Conservation (phyloP, 1,284 basidiomycete genomes). For the Macrocybe sp. region DNA sequence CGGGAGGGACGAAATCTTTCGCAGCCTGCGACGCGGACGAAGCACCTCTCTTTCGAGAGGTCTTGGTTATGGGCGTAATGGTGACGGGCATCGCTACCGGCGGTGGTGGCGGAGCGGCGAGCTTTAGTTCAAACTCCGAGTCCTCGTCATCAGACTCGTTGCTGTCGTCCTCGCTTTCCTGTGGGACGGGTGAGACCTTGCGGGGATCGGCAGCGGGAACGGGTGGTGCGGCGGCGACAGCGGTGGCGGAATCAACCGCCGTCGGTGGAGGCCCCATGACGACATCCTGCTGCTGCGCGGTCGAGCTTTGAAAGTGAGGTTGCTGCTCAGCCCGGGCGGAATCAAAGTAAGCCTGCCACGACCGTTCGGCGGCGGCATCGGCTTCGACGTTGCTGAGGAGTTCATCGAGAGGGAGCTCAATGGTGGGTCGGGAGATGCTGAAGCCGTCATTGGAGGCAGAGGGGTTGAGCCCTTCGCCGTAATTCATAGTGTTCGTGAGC, state of each 20-base stretch:
- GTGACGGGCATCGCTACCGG: neutral
- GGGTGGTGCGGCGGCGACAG: slow-evolving; percentile 3
- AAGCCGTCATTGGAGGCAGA: slow-evolving; percentile 45
- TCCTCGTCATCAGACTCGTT: slow-evolving; percentile 27
- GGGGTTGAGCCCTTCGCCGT: slow-evolving; percentile 63
- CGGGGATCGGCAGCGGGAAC: neutral
- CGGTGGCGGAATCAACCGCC: slow-evolving; percentile 1
- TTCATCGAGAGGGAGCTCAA: slow-evolving; percentile 76
- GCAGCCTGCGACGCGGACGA: neutral
- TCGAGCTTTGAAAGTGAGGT: slow-evolving; percentile 8
- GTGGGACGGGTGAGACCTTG: slow-evolving; percentile 8
- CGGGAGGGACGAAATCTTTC: slow-evolving; percentile 1
- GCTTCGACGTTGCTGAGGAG: slow-evolving; percentile 46
- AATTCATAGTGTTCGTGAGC: slow-evolving; percentile 60
- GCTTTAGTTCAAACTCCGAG: slow-evolving; percentile 20
- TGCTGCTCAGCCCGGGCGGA: slow-evolving; percentile 7
- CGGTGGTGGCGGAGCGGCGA: slow-evolving; percentile 6
- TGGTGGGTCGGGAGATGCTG: slow-evolving; percentile 68
- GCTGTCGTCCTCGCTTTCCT: slow-evolving; percentile 26
- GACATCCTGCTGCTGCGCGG: slow-evolving; percentile 16
- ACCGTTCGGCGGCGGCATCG: slow-evolving; percentile 17
- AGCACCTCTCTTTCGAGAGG: slow-evolving; percentile 10
- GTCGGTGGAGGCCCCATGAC: slow-evolving; percentile 19
- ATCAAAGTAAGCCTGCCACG: slow-evolving; percentile 11
- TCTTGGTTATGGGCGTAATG: neutral